These are phyloP conservation scores for Backusella mclennaniae DNA, from an alignment of 192 early-diverging fungal species.

Conservation along the genomic window DNA sequence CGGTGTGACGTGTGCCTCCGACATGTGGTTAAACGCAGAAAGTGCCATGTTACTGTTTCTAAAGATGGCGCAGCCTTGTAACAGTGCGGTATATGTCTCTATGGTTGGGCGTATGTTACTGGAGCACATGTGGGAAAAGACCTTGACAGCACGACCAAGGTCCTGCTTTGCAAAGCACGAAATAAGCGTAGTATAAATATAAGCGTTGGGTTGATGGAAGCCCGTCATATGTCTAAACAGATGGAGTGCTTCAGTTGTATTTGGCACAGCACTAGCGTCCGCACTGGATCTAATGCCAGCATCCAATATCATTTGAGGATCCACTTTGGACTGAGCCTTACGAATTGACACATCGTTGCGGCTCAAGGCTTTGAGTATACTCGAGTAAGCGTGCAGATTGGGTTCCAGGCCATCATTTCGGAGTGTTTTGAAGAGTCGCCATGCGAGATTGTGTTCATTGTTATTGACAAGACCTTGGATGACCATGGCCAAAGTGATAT, in stretches of 20 bases:
- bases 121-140: conserved; percentile 26
- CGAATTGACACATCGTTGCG: not conserved
- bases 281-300: conserved; percentile 2
- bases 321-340: not conserved
- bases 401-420: conserved; percentile 15
- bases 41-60: conserved; percentile 21
- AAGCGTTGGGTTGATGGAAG: conserved; percentile 24
- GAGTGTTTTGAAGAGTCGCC: conserved; percentile 25
- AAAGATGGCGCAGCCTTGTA: conserved; percentile 32
- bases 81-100: conserved; percentile 25
- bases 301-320: not conserved
- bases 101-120: conserved; percentile 13
- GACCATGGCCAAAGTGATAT: conserved; percentile 31
- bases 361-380: conserved; percentile 12
- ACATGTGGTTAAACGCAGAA: conserved; percentile 22
- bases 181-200: conserved; percentile 35
- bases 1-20: conserved; percentile 12
- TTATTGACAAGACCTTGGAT: conserved; percentile 28
- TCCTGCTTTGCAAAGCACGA: conserved; percentile 33
- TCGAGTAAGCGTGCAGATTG: conserved; percentile 22
- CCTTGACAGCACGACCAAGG: conserved; percentile 14
- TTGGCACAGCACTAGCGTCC: not conserved
- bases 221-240: conserved; percentile 19
- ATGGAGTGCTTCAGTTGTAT: conserved; percentile 13
- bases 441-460: conserved; percentile 24